Base-by-base conservation (phyloP, 2,329 filamentous ascomycete species). In the Torrubiella hemipterigena region DNA sequence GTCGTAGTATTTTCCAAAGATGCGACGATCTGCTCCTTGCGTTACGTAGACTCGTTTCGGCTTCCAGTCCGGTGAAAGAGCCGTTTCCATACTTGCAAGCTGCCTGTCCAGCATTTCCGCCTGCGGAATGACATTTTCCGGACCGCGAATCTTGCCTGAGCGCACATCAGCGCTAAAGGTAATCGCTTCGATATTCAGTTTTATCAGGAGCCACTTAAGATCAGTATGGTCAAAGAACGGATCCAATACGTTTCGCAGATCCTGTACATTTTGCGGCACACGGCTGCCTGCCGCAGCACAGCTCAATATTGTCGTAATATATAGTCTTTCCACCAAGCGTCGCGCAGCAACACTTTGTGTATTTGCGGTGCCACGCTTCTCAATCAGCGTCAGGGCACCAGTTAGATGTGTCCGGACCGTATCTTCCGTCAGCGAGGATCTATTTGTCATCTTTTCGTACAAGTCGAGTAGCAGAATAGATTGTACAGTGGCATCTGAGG, bases 361-460 rank as follows among this genome's bases (percentile, higher is more conserved):
- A 10, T 36, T 33, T 4, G 30, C 18, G 12, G 34, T 18, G 1
- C 40, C 40, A 11, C 41, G 38, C 10, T 37, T 28, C 6, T 35
- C 29, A 4, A 44, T 32, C 6, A 46, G 25, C 13, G 34, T 31
- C n/a, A 46, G 21, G 17, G 39, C 45, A 1, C 45, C 45, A 5
- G 37, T 34, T 6, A 44, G 33, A 11, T 48, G 45, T 21, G 38
- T 46, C 32, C 36, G 29, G 39, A 42, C 44, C 3, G 42, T 31
- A 3, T 30, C 20, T 2, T 32, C 27, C 2, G 27, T 22, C 4
- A 15, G n/a, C 3, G 25, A 35, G 5, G 39, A 31, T 7, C 41
- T 39, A 6, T 36, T 33, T 17, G 39, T 38, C 25, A 49, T 42
- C 34, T 47, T 49, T 36, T 49, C 46, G 26, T 44, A 49, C 20